Percentiles rank a stretch among this genome's conserved stretches.
These are phyloP conservation scores for Articulospora tetracladia DNA, from an alignment of 495 filamentous ascomycete species.

Conservation along the genomic window DNA sequence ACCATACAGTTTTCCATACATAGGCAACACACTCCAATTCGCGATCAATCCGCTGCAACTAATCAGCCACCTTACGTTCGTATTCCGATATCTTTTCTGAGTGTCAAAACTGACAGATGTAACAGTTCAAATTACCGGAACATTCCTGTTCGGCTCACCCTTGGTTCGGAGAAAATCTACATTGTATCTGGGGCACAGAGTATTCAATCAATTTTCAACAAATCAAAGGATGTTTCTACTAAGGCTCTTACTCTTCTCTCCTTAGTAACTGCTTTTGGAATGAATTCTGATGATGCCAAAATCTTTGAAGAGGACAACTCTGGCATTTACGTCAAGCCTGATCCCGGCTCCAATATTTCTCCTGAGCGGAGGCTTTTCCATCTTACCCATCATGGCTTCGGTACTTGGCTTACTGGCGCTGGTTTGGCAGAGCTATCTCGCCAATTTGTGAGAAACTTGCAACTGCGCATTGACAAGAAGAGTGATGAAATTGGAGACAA, in stretches of 20 bases:
- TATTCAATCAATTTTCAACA: constrained; percentile 1
- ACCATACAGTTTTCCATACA: background rate
- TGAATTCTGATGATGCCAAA: background rate
- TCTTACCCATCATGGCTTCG: background rate
- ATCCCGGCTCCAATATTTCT: background rate
- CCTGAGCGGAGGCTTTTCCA: background rate
- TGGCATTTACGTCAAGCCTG: background rate
- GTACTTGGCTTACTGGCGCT: constrained; percentile 13
- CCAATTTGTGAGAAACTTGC: constrained; percentile 5
- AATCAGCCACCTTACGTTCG: background rate
- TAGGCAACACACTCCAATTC: background rate
- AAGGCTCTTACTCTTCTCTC: background rate
- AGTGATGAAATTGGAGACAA: background rate
- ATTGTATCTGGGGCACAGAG: background rate
- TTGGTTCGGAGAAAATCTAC: background rate
- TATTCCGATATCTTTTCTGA: background rate
- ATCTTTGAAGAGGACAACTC: background rate
- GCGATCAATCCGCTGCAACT: background rate
- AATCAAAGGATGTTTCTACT: background rate
- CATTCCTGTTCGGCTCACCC: background rate
- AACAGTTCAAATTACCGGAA: background rate
- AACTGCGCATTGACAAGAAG: constrained; percentile 2
- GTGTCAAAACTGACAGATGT: background rate
- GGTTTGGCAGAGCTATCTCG: constrained; percentile 4
- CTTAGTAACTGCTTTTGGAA: background rate